These are phyloP conservation scores for Alternaria sp. DNA, from an alignment of 2,329 filamentous ascomycete species.

Conservation along the genomic window DNA sequence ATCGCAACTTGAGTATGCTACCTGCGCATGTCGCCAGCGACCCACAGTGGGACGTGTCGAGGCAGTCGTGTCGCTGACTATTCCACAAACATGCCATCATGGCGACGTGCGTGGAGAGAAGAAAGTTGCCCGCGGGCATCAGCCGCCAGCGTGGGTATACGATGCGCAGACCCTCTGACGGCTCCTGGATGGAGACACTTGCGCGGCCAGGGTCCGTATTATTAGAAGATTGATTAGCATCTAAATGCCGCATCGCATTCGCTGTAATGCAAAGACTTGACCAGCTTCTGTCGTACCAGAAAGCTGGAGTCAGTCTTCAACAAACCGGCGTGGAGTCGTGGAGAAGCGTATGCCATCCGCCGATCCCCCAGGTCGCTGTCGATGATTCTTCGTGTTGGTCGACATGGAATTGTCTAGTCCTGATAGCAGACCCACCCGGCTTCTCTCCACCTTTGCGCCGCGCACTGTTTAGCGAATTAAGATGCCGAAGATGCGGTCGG, in stretches of 20 bases:
- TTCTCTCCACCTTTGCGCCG: slow-evolving; percentile 21
- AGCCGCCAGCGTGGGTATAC: neutral
- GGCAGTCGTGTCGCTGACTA: neutral
- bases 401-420: slow-evolving; percentile 13
- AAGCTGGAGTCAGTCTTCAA: neutral
- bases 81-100: neutral
- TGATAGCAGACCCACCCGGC: slow-evolving; percentile 18
- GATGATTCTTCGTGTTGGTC: neutral
- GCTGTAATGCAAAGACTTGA: neutral
- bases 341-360: slow-evolving; percentile 12
- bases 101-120: neutral
- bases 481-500: slow-evolving; percentile 15
- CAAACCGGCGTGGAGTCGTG: slow-evolving; percentile 8
- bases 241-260: slow-evolving; percentile 2
- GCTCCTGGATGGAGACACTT: neutral
- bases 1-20: neutral
- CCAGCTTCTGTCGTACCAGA: neutral
- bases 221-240: neutral
- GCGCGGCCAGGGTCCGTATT: neutral
- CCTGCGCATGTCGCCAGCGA: neutral
- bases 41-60: neutral
- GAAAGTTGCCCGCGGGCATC: neutral
- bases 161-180: neutral
- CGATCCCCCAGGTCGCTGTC: slow-evolving; percentile 19
- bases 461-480: slow-evolving; percentile 17